Evolutionary conservation across 371 early-diverging fungal genomes (phyloP), one percentile per base, ranked within the genome.

Genomic region (Mortierella sp.): DNA sequence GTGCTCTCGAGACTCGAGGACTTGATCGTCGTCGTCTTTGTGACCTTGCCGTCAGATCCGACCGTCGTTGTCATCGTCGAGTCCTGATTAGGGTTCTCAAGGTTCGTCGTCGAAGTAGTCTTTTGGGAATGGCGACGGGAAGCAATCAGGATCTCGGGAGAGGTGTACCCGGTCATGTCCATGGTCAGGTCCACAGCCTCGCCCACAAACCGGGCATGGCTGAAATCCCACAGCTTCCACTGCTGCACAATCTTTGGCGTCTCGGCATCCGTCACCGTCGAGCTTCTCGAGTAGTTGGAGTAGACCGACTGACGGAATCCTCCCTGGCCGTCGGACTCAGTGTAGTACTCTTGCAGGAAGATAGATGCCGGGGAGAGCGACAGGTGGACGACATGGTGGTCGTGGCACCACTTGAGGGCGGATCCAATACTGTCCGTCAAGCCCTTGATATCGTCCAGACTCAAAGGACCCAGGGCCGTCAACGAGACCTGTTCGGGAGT

Each of bases 171-270:
- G 10, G 48, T 69, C 45, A 43, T 74, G 8, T 71, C 72, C 74
- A 82, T 72, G 24, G 34, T 39, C 41, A 72, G 37, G 34, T 82
- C 82, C 29, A 77, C 75, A 4, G 75, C 48, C 48, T 82, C 82
- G 14, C 78, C 78, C 5, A 77, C 68, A 31, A 82, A 82, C 29
- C 82, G 71, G 1, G 82, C 64, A 61, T 74, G 64, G 48, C 75
- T 68, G 66, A 82, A 82, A 74, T 82, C 75, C 82, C 82, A 82
- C 40, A 82, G 41, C 53, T 82, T 82, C 82, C 82, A 81, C 5
- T 41, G 68, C 34, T 73, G 74, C 37, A 70, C 53, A n/a, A 80
- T 52, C 37, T 64, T 68, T 10, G 76, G 71, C 22, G 45, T 61
- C 0, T 66, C 70, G 31, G 52, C 73, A 41, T 76, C 76, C 16